A percentile compares a stretch with the other conserved stretches of the same genome.
phyloP scores from a whole-genome alignment of 305 asterid genomes.

The Fraxinus velutina region DNA sequence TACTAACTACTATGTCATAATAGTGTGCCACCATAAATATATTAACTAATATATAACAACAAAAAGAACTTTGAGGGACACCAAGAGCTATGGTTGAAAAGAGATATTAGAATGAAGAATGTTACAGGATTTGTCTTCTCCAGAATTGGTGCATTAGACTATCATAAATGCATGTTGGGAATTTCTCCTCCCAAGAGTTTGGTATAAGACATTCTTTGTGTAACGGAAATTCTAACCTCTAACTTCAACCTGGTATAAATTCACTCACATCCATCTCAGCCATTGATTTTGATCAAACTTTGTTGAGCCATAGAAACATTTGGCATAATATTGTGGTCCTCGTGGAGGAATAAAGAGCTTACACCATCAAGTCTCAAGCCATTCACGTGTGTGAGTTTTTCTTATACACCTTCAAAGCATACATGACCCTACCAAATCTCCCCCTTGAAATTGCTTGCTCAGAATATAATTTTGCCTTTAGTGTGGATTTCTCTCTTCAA shows the following conservation, averaged over 20 bases:
- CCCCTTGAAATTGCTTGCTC: neutral
- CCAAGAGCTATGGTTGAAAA: neutral
- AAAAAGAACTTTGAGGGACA: neutral
- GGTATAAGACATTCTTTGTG: neutral
- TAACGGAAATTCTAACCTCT: neutral
- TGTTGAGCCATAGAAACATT: neutral
- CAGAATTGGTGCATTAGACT: neutral
- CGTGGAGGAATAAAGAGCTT: neutral
- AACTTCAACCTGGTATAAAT: neutral
- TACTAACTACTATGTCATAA: neutral
- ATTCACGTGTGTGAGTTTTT: neutral
- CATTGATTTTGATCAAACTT: neutral
- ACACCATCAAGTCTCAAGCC: slow-evolving; percentile 1
- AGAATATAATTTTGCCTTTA: neutral
- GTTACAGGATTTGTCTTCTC: neutral
- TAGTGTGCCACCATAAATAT: neutral
- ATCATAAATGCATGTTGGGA: neutral
- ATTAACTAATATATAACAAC: neutral
- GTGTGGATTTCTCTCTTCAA: neutral
- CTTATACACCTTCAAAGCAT: neutral
- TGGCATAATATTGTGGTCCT: neutral
- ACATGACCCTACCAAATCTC: neutral
- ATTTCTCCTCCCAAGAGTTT: neutral
- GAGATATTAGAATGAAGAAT: neutral
- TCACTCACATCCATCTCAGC: neutral